Evolutionary conservation across 2,329 filamentous ascomycete species (phyloP), one percentile per base, ranked within the genome.

Genomic region (Raffaelea albimanens): DNA sequence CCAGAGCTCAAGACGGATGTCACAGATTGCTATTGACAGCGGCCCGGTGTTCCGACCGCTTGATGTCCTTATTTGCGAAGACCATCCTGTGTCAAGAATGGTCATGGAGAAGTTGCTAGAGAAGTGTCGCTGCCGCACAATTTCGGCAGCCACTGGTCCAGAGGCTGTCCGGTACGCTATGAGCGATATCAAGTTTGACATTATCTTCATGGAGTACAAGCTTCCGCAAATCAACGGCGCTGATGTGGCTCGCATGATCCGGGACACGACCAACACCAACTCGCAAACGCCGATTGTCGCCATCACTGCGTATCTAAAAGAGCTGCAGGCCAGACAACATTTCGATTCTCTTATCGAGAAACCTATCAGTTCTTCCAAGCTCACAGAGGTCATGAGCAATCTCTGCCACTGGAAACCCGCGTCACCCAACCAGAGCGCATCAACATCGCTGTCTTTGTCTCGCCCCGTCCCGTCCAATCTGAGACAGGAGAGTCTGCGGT

Each of bases 91-190:
- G 4, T 95, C 93, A 5, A 80, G 91, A 20, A 82, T 98, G 71
- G 91, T 98, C n/a, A 97, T 98, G 91, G 93, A 98, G 61, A 93
- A 95, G 58, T 70, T 98, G 8, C 75, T 98, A 45, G 93, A 98
- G 64, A 98, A 97, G 67, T 72, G 97, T 33, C 85, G 88, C 33
- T 98, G 93, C 59, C 86, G 93, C 39, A 96, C 91, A 9, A 93
- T 98, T 58, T 89, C 87, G 3, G 91, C 93, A 4, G 77, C 83
- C 3, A 95, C 90, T 56, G 93, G 93, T 1, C 83, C 87, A 0
- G 93, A 98, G 61, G 93, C 91, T 11, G 84, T 95, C 58, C 82
- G 91, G 20, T 95, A 93, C 65, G 89, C 93, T 23, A 87, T 95
- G 73, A 91, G 91, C 59, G 91, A 97, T 61, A 91, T 98, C 61